Evolutionary conservation across 164 flowering plant genomes (phyloP).

Genomic region (Protea cynaroides): DNA sequence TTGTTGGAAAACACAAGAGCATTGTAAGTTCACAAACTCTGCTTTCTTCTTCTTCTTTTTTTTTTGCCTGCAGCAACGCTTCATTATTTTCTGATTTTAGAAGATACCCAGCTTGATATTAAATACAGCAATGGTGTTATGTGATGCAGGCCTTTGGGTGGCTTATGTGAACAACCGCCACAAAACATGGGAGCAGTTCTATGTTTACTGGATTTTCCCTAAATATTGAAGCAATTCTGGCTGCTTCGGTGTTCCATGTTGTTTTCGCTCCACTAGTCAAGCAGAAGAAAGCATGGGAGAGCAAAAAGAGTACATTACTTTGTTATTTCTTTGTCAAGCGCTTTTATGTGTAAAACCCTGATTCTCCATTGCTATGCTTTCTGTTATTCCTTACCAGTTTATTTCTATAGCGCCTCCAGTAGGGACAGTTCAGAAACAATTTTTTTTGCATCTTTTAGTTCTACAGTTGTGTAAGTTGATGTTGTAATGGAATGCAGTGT

Average conservation of each 20-base stretch:
- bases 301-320: not conserved
- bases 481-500: no score
- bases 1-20: no score
- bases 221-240: constrained; percentile 56
- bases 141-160: constrained; percentile 75
- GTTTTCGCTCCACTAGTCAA: constrained; percentile 56
- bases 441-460: no score
- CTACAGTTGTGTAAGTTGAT: no score
- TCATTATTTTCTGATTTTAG: not conserved
- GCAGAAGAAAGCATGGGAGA: constrained; percentile 50
- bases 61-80: not conserved
- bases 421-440: no score
- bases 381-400: no score
- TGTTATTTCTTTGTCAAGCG: not conserved
- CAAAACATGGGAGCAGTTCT: constrained; percentile 76
- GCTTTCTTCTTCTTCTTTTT: no score
- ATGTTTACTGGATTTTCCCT: constrained; percentile 87
- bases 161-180: constrained; percentile 60
- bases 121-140: not conserved
- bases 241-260: constrained; percentile 59
- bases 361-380: no score
- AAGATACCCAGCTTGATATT: not conserved
- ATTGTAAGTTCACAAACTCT: no score
- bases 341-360: not conserved
- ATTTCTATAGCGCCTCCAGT: no score